These are phyloP conservation scores for Ogataea ganodermae DNA, from an alignment of 805 yeast genomes.

Conservation along the genomic window DNA sequence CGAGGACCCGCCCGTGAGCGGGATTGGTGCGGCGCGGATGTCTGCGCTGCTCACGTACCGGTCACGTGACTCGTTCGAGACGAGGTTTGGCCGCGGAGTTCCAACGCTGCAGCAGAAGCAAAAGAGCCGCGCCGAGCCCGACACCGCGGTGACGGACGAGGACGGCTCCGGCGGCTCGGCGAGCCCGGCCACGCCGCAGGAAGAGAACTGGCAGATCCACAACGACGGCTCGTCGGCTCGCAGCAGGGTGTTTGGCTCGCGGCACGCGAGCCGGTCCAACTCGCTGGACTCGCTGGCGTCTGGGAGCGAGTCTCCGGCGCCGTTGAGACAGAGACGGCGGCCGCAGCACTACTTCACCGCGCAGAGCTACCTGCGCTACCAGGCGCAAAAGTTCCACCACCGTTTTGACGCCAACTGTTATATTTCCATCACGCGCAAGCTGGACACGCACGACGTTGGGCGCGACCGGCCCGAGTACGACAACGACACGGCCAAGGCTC, in stretches of 20 bases:
- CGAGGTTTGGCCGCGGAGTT: constrained; percentile 82
- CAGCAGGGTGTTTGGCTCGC: constrained; percentile 30
- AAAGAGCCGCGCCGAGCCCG: constrained; percentile 23
- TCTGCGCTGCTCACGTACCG: constrained; percentile 91
- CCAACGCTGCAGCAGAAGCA: constrained; percentile 42
- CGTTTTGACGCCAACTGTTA: constrained; percentile 97
- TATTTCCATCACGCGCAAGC: constrained; percentile 86
- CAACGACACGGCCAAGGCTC: constrained; percentile 48
- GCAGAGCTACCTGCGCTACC: constrained; percentile 91
- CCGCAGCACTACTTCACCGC: constrained; percentile 83
- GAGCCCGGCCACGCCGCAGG: constrained; percentile 18
- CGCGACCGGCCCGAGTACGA: constrained; percentile 59
- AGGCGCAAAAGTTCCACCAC: constrained; percentile 84
- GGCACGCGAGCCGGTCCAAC: constrained; percentile 32
- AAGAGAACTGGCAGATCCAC: constrained; percentile 78
- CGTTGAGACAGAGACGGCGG: constrained; percentile 33
- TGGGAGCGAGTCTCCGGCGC: constrained; percentile 13
- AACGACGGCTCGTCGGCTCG: constrained; percentile 65
- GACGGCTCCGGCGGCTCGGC: constrained; percentile 8
- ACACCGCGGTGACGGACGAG: constrained; percentile 10
- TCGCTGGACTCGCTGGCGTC: constrained; percentile 29
- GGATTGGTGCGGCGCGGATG: constrained; percentile 97
- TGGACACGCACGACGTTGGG: constrained; percentile 93
- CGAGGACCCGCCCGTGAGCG: constrained; percentile 80
- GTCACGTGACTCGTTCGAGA: constrained; percentile 87